Evolutionary conservation across 129 eudicot species (phyloP).

Genomic region (Oenanthe sinensis): DNA sequence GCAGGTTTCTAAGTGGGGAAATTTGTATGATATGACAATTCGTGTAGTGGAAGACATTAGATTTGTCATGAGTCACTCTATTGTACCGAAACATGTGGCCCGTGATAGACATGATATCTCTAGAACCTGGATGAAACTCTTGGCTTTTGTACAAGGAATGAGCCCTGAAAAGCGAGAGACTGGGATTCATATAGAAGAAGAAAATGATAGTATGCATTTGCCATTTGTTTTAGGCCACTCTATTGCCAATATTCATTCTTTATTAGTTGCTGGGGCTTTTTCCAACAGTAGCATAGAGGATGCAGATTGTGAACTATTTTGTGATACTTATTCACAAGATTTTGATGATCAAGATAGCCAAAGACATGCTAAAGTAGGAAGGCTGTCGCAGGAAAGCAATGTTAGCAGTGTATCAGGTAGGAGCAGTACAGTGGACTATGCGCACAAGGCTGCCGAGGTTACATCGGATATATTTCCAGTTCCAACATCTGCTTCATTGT

Average conservation of each 20-base stretch:
- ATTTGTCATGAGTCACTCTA: constrained; percentile 87
- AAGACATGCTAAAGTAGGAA: constrained; percentile 90
- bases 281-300: constrained; percentile 30
- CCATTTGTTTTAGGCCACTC: constrained; percentile 80
- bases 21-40: constrained; percentile 69
- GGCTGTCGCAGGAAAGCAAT: constrained; percentile 85
- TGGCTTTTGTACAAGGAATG: constrained; percentile 94
- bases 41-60: constrained; percentile 88
- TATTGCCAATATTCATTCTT: constrained; percentile 65
- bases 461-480: constrained; percentile 28
- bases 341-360: constrained; percentile 59
- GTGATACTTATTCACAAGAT: constrained; percentile 30
- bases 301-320: constrained; percentile 34
- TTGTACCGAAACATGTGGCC: constrained; percentile 63
- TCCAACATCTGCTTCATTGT: constrained; percentile 55
- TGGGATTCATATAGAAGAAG: constrained; percentile 81
- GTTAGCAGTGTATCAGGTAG: constrained; percentile 50
- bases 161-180: constrained; percentile 91
- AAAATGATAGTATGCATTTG: constrained; percentile 64
- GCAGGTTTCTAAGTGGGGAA: constrained; percentile 76
- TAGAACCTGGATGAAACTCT: constrained; percentile 70
- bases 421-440: constrained; percentile 30
- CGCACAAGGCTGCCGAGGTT: constrained; percentile 25
- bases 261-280: constrained; percentile 80
- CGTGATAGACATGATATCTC: constrained; percentile 53